Conservation (phyloP, 129 eudicot genomes). For the Ambrosia artemisiifolia region DNA sequence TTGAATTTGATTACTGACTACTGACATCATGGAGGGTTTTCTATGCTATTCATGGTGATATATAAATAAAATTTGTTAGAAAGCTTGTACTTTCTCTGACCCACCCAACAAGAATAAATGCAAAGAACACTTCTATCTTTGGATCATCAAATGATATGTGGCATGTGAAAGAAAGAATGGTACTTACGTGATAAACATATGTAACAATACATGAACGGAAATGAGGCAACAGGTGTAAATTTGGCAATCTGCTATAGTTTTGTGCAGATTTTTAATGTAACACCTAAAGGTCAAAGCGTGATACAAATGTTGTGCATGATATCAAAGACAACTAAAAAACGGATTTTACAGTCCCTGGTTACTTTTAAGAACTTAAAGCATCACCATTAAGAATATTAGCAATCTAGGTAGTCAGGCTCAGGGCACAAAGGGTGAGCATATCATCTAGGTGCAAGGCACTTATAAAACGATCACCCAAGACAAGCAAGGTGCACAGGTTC, state of each 20-base stretch:
- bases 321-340: constrained; percentile 1
- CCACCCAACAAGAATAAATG: too few relatives aligned
- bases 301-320: constrained; percentile 1
- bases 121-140: constrained; percentile 4
- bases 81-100: too few relatives aligned
- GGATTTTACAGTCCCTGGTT: background rate
- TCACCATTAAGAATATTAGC: background rate
- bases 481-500: too few relatives aligned
- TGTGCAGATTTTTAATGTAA: background rate
- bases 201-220: background rate
- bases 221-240: background rate
- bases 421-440: too few relatives aligned
- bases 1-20: too few relatives aligned
- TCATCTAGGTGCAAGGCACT: too few relatives aligned
- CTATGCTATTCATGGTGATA: too few relatives aligned
- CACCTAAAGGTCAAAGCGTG: constrained; percentile 13
- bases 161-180: constrained; percentile 8
- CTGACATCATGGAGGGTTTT: too few relatives aligned
- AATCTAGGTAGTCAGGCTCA: too few relatives aligned
- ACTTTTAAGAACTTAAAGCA: background rate
- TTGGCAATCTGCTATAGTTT: background rate
- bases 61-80: too few relatives aligned
- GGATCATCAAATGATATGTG: constrained; percentile 11
- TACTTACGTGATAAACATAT: background rate
- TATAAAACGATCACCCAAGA: background rate